A percentile compares a stretch with the other conserved stretches of the same genome.
These are phyloP conservation scores for Symbiodinium pilosum DNA, from an alignment of 73 alveolate genomes.

Conservation along the genomic window DNA sequence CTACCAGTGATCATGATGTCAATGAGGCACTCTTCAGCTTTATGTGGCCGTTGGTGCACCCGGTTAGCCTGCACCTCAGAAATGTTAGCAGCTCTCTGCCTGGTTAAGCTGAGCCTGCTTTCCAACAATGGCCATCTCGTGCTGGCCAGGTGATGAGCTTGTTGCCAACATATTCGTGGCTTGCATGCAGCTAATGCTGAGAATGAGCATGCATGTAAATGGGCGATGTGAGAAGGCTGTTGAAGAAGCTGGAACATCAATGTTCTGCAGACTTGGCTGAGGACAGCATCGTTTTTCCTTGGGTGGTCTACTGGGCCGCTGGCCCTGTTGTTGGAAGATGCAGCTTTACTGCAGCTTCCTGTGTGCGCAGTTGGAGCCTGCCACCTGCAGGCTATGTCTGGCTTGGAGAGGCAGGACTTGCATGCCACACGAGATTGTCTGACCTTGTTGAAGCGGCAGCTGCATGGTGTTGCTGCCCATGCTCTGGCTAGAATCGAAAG, in stretches of 20 bases:
- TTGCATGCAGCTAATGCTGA: neutral
- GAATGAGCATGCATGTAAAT: neutral
- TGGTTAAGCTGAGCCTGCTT: neutral
- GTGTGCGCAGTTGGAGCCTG: too few relatives aligned
- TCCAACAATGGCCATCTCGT: too few relatives aligned
- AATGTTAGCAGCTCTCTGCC: neutral
- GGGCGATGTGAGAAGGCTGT: too few relatives aligned
- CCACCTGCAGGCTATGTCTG: constrained; percentile 18
- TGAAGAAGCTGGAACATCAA: too few relatives aligned
- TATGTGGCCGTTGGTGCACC: constrained; percentile 85
- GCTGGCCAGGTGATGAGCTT: neutral
- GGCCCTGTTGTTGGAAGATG: neutral
- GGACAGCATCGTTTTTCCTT: constrained; percentile 76
- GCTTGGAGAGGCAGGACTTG: neutral
- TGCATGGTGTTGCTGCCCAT: too few relatives aligned
- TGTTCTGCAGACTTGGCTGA: too few relatives aligned
- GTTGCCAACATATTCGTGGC: neutral
- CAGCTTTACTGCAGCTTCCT: neutral
- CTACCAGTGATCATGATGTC: too few relatives aligned
- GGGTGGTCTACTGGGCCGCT: constrained; percentile 89
- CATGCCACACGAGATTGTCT: too few relatives aligned
- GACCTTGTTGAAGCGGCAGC: too few relatives aligned
- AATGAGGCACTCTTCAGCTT: constrained; percentile 61
- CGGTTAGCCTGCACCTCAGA: neutral
- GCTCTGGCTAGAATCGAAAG: too few relatives aligned